Conservation (phyloP, 805 yeast species). For the Priceomyces medius region DNA sequence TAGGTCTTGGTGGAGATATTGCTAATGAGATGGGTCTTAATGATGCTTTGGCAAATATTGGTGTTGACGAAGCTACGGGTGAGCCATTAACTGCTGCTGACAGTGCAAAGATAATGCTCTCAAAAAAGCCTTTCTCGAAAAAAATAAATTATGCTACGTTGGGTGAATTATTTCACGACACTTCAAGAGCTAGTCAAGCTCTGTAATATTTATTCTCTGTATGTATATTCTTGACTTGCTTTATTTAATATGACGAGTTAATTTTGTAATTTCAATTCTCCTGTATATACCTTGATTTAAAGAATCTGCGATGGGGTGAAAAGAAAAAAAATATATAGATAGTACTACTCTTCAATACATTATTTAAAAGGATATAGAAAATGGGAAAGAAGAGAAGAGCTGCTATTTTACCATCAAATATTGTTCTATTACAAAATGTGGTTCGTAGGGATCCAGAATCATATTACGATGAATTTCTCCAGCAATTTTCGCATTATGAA, state of each 20-base stretch:
- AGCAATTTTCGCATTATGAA: conserved; percentile 90
- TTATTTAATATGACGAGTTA: not conserved
- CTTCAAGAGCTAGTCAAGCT: conserved; percentile 6
- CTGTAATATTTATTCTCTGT: not conserved
- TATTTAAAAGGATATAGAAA: conserved; percentile 2
- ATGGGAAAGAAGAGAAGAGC: conserved; percentile 93
- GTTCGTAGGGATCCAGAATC: conserved; percentile 94
- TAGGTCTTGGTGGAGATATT: conserved; percentile 21
- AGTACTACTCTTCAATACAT: not conserved
- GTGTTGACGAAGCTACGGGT: conserved; percentile 39
- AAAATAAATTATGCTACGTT: conserved; percentile 89
- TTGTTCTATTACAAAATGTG: conserved; percentile 85
- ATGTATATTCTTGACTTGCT: not conserved
- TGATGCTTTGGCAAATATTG: conserved; percentile 37
- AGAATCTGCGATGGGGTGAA: conserved; percentile 10
- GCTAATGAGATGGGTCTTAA: conserved; percentile 29
- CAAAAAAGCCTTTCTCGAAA: conserved; percentile 74
- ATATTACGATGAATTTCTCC: conserved; percentile 88
- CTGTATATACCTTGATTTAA: not conserved
- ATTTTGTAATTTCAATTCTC: conserved; percentile 1
- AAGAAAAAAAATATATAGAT: conserved; percentile 7
- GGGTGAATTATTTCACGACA: conserved; percentile 44
- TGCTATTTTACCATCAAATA: conserved; percentile 88
- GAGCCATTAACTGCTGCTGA: conserved; percentile 66
- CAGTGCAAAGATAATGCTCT: conserved; percentile 73